Evolutionary conservation across 1,284 basidiomycete genomes (phyloP).

Genomic region (Porodaedalea pini): DNA sequence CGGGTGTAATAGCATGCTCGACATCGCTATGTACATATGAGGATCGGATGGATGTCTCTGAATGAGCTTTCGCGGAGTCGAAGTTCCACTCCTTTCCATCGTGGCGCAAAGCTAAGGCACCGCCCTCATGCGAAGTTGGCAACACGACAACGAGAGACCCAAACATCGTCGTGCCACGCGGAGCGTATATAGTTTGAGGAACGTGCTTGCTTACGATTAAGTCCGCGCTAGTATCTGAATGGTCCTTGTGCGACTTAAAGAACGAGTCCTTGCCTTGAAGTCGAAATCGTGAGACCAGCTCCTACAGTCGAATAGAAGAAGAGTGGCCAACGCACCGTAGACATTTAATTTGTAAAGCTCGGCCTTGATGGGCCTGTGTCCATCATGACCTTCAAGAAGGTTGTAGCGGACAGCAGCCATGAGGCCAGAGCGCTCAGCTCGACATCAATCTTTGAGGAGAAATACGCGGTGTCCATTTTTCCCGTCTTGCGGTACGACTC

Average conservation of each 20-base stretch:
- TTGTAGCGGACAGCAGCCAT: not conserved
- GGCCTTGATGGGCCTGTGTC: no score
- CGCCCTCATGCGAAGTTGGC: constrained; percentile 6
- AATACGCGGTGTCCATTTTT: constrained; percentile 15
- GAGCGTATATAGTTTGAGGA: no score
- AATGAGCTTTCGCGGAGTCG: constrained; percentile 28
- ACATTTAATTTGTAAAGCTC: no score
- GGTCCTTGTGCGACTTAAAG: no score
- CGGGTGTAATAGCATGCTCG: constrained; percentile 41
- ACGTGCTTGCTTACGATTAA: no score
- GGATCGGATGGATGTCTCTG: not conserved
- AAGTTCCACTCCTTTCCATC: not conserved
- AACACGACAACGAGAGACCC: constrained; percentile 23
- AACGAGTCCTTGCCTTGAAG: no score
- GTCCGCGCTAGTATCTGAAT: no score
- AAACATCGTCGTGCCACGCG: no score
- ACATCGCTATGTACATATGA: constrained; percentile 31
- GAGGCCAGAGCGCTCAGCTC: constrained; percentile 1
- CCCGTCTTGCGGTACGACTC: constrained; percentile 17
- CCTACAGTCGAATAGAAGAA: no score
- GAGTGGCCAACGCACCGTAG: no score
- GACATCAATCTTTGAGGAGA: constrained; percentile 11
- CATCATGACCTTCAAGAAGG: not conserved
- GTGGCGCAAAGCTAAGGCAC: constrained; percentile 2
- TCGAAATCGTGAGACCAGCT: no score